phyloP scores from a whole-genome alignment of 306 rosid species.

The Vachellia pachyceras region DNA sequence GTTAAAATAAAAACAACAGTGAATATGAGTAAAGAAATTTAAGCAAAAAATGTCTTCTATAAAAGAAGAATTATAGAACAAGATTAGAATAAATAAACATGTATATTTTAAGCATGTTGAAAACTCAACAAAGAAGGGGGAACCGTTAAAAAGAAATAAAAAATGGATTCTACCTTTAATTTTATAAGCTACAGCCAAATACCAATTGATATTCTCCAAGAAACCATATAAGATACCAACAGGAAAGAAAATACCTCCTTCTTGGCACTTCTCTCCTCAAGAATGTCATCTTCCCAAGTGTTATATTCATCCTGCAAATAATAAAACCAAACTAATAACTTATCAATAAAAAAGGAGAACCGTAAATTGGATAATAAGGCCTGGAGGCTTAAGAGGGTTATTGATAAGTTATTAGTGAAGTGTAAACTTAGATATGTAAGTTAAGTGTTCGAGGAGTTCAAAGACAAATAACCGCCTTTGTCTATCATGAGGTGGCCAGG shows the following conservation, averaged over 20 bases:
- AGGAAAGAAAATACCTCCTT: constrained; percentile 55
- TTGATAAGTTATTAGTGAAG: too few species aligned
- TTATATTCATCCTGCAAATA: constrained; percentile 64
- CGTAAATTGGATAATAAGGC: background rate
- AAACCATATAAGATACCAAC: constrained; percentile 1
- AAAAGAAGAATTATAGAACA: background rate
- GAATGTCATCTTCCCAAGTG: constrained; percentile 78
- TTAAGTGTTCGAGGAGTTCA: background rate
- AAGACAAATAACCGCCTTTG: background rate
- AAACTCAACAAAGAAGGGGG: constrained; percentile 12
- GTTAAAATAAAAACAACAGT: constrained; percentile 7
- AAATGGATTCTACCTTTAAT: background rate
- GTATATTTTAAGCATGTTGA: background rate
- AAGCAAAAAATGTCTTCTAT: background rate
- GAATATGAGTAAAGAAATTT: constrained; percentile 11
- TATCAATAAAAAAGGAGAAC: background rate
- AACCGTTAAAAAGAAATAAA: background rate
- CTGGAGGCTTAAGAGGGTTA: background rate
- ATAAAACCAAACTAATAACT: constrained; percentile 20
- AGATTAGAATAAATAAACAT: background rate
- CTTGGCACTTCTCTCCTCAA: constrained; percentile 40
- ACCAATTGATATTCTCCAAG: constrained; percentile 24
- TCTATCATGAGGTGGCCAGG: background rate
- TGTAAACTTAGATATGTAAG: background rate
- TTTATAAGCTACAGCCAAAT: background rate